A percentile compares a stretch with the other conserved stretches of the same genome.
Conservation (phyloP, 1,139 yeast genomes). For the Hansenula lynferdii region DNA sequence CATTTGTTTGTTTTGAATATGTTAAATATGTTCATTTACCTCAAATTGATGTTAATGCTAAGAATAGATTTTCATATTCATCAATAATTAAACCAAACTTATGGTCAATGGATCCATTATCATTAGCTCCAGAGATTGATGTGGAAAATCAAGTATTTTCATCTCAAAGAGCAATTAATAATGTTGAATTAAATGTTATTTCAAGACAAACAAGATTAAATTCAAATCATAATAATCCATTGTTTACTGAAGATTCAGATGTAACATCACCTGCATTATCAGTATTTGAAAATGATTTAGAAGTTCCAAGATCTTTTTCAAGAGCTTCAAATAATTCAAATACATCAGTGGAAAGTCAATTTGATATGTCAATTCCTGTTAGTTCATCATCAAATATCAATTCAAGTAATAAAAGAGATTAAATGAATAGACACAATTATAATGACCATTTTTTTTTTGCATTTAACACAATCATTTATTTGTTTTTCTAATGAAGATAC, state of each 20-base stretch:
- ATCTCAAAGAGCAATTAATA: slow-evolving; percentile 6
- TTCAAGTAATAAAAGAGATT: slow-evolving; percentile 3
- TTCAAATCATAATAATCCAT: too few species aligned
- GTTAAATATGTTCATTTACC: slow-evolving; percentile 77
- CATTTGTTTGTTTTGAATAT: slow-evolving; percentile 65
- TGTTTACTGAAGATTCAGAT: slow-evolving; percentile 15
- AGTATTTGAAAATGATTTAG: slow-evolving; percentile 17
- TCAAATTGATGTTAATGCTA: slow-evolving; percentile 50
- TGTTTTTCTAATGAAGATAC: too few species aligned
- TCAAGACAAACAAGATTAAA: slow-evolving; percentile 12
- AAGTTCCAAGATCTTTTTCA: slow-evolving; percentile 20
- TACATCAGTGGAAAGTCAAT: slow-evolving; percentile 21
- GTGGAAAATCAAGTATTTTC: slow-evolving; percentile 13
- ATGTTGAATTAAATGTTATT: slow-evolving; percentile 17
- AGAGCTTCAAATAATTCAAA: slow-evolving; percentile 23
- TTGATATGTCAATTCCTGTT: slow-evolving; percentile 13
- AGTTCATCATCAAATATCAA: neutral
- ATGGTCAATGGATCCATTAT: slow-evolving; percentile 30
- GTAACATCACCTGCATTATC: slow-evolving; percentile 17
- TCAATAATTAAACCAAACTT: slow-evolving; percentile 28
- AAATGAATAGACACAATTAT: slow-evolving; percentile 1
- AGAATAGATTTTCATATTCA: slow-evolving; percentile 83
- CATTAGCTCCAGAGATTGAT: slow-evolving; percentile 10
- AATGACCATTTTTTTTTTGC: too few species aligned
- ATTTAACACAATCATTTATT: too few species aligned